Conservation (phyloP, 2,329 filamentous ascomycete species). For the Aspergillus terreus region DNA sequence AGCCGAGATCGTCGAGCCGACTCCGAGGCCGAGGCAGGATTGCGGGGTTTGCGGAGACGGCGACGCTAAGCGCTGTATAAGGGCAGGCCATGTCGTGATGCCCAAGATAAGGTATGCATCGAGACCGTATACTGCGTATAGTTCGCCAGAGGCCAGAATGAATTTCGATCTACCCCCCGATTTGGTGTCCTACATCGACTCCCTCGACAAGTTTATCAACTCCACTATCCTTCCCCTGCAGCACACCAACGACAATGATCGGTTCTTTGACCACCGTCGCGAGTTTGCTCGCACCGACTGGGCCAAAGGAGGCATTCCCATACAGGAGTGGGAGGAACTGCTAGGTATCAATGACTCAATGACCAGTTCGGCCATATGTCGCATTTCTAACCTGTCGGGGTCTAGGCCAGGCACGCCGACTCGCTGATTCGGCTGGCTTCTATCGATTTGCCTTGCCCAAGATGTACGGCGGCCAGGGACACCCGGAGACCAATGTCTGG, state of each 20-base stretch:
- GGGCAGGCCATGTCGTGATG: neutral
- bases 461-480: conserved; percentile 49
- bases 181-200: conserved; percentile 45
- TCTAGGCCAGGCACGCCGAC: conserved; percentile 40
- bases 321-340: conserved; percentile 57
- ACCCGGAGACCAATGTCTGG: conserved; percentile 53
- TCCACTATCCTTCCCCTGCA: conserved; percentile 42
- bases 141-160: conserved; percentile 32
- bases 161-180: conserved; percentile 55
- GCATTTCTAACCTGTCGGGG: neutral
- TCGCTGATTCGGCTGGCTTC: conserved; percentile 59
- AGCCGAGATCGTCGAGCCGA: neutral
- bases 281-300: conserved; percentile 61
- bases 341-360: neutral
- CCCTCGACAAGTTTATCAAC: conserved; percentile 57
- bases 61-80: too few species aligned
- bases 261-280: conserved; percentile 64
- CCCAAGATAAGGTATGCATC: neutral
- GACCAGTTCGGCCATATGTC: too few species aligned
- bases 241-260: conserved; percentile 54
- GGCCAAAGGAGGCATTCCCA: conserved; percentile 55
- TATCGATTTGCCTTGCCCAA: conserved; percentile 57
- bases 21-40: conserved; percentile 4
- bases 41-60: conserved; percentile 7
- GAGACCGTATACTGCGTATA: neutral